These are phyloP conservation scores for Naganishia onofrii DNA, from an alignment of 768 basidiomycete species.

Conservation along the genomic window DNA sequence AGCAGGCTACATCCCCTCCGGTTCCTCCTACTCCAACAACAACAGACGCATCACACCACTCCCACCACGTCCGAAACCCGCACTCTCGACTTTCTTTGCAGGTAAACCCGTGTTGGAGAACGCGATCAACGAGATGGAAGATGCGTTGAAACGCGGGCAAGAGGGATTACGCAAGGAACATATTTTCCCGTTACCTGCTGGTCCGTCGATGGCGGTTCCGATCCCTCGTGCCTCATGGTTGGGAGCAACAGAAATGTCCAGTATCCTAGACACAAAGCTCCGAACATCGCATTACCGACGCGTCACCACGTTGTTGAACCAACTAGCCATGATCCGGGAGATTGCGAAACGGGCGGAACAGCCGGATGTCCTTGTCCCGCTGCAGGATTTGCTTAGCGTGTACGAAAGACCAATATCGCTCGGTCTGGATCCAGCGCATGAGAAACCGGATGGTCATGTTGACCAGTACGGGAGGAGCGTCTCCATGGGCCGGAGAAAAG, in stretches of 20 bases:
- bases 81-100: slow-evolving; percentile 80
- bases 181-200: slow-evolving; percentile 77
- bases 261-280: slow-evolving; percentile 62
- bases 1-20: slow-evolving; percentile 18
- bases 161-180: slow-evolving; percentile 63
- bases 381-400: slow-evolving; percentile 33
- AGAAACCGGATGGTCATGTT: slow-evolving; percentile 62
- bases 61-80: slow-evolving; percentile 55
- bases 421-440: slow-evolving; percentile 45
- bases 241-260: slow-evolving; percentile 61
- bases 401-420: slow-evolving; percentile 36
- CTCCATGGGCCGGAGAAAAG: slow-evolving; percentile 81
- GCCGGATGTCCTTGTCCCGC: slow-evolving; percentile 32
- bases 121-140: slow-evolving; percentile 65
- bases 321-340: slow-evolving; percentile 41
- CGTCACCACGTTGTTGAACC: slow-evolving; percentile 52
- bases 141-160: slow-evolving; percentile 62
- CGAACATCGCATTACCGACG: slow-evolving; percentile 69
- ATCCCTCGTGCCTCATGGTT: slow-evolving; percentile 69
- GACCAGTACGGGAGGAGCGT: slow-evolving; percentile 82
- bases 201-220: slow-evolving; percentile 61
- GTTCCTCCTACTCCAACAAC: neutral
- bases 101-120: slow-evolving; percentile 73
- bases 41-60: slow-evolving; percentile 28
- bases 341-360: slow-evolving; percentile 40